A percentile compares a stretch with the other conserved stretches of the same genome.
Conservation (phyloP, 1,284 basidiomycete genomes). For the Vanrija sp. region DNA sequence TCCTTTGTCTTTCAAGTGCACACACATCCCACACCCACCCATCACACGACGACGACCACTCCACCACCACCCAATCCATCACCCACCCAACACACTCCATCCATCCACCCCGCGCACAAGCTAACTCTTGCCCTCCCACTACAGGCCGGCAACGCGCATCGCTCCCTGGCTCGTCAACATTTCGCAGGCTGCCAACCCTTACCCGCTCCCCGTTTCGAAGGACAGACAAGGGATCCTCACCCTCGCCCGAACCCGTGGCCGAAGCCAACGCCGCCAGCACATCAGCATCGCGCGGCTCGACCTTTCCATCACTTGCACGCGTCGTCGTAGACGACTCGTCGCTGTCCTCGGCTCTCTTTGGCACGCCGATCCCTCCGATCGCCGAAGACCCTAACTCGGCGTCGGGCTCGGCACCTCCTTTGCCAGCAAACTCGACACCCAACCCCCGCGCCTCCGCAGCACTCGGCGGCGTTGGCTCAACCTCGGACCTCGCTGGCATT, state of each 20-base stretch:
- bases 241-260: not conserved
- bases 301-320: slow-evolving; percentile 13
- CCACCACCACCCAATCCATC: not conserved
- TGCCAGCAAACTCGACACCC: not conserved
- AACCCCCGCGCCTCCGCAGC: not conserved
- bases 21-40: too few species aligned
- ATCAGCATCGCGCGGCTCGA: slow-evolving; percentile 6
- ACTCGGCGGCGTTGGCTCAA: not conserved
- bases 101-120: not conserved
- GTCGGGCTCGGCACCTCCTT: not conserved
- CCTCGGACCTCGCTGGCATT: not conserved
- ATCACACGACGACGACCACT: too few species aligned
- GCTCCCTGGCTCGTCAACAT: slow-evolving; percentile 30
- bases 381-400: slow-evolving; percentile 4
- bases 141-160: slow-evolving; percentile 22
- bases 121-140: not conserved
- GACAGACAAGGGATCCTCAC: slow-evolving; percentile 21
- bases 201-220: slow-evolving; percentile 32
- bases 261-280: not conserved
- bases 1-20: too few species aligned
- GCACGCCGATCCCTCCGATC: slow-evolving; percentile 6
- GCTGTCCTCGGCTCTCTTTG: slow-evolving; percentile 17
- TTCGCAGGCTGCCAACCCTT: slow-evolving; percentile 31
- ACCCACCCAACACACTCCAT: not conserved
- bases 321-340: slow-evolving; percentile 21